Evolutionary conservation across 2,329 filamentous ascomycete species (phyloP).

Genomic region (Alternaria brassicicola): DNA sequence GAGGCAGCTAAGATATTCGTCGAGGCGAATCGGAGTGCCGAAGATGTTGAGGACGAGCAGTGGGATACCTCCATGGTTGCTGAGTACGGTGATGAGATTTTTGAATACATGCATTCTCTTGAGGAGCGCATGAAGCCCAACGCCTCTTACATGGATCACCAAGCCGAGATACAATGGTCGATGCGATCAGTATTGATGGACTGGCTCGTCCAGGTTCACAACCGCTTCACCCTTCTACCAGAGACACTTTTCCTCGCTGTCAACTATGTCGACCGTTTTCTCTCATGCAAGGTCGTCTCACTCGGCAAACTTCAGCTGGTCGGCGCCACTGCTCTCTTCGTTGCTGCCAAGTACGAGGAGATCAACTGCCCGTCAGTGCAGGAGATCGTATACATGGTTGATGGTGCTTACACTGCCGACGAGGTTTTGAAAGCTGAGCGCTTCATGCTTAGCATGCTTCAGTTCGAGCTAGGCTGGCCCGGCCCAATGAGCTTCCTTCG

Average conservation of each 20-base stretch:
- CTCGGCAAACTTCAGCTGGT: constrained; percentile 94
- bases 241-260: constrained; percentile 94
- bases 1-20: constrained; percentile 70
- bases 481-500: constrained; percentile 98
- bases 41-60: constrained; percentile 84
- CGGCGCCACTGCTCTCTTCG: constrained; percentile 91
- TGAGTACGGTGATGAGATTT: constrained; percentile 96
- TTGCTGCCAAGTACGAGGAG: constrained; percentile 98
- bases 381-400: constrained; percentile 99
- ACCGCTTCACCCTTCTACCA: constrained; percentile 85
- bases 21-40: constrained; percentile 66
- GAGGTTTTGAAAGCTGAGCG: constrained; percentile 97
- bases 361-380: constrained; percentile 95
- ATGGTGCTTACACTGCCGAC: constrained; percentile 83
- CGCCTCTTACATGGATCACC: constrained; percentile 93
- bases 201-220: constrained; percentile 96
- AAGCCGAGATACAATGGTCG: constrained; percentile 98
- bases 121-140: constrained; percentile 90
- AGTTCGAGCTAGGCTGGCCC: constrained; percentile 97
- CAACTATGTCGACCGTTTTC: constrained; percentile 97
- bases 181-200: constrained; percentile 98
- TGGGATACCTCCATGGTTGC: constrained; percentile 98
- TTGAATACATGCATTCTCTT: constrained; percentile 85
- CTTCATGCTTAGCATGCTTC: constrained; percentile 96
- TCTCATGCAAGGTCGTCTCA: constrained; percentile 93